Percentiles rank a stretch among this genome's conserved stretches.
phyloP scores from a whole-genome alignment of 768 basidiomycete genomes.

The Mycena maculata region DNA sequence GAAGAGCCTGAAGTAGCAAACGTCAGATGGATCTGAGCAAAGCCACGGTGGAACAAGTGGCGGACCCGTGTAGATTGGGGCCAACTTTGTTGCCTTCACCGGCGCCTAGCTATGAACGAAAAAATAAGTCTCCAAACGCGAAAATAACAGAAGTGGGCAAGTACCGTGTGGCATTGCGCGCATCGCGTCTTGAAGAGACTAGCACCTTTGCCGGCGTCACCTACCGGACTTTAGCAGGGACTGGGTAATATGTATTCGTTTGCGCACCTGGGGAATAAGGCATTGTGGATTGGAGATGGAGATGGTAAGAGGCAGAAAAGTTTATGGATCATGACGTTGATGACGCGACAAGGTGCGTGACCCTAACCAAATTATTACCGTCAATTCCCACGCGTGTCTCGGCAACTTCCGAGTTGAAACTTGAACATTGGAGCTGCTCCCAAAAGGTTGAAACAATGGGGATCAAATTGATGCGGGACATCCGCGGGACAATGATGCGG shows the following conservation, averaged over 20 bases:
- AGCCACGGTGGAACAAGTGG: slow-evolving; percentile 14
- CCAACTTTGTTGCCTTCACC: slow-evolving; percentile 91
- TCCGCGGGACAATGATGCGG: too few relatives aligned
- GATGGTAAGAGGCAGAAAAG: neutral
- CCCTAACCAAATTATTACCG: too few relatives aligned
- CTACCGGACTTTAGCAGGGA: slow-evolving; percentile 45
- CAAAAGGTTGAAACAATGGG: too few relatives aligned
- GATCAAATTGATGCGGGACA: too few relatives aligned
- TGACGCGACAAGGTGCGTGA: neutral
- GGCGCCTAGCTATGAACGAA: slow-evolving; percentile 55
- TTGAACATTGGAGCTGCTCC: too few relatives aligned
- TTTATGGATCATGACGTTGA: neutral
- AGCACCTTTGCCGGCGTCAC: slow-evolving; percentile 93
- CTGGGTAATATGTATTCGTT: neutral
- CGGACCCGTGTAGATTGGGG: slow-evolving; percentile 94
- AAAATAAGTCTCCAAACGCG: neutral
- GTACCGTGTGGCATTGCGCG: slow-evolving; percentile 89
- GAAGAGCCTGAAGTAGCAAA: slow-evolving; percentile 64
- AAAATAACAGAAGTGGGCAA: neutral
- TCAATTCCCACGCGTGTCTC: too few relatives aligned
- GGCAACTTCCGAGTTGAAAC: too few relatives aligned
- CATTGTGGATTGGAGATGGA: neutral
- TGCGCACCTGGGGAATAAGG: slow-evolving; percentile 20
- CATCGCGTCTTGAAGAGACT: slow-evolving; percentile 96
- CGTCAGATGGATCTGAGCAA: slow-evolving; percentile 4